phyloP scores from a whole-genome alignment of 2,329 filamentous ascomycete species.

The Penicillium capsulatum region DNA sequence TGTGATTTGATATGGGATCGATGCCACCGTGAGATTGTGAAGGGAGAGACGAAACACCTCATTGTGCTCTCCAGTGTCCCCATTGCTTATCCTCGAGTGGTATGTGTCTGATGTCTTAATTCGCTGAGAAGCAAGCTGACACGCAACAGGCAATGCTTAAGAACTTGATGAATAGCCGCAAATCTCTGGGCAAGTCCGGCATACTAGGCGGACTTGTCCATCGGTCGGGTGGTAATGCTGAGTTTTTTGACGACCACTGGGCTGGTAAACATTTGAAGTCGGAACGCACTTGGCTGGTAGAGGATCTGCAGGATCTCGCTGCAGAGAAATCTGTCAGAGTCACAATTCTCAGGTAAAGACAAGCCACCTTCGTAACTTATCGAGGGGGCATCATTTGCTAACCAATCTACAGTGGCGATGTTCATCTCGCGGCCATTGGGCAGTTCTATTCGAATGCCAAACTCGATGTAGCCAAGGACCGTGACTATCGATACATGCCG shows the following conservation, averaged over 20 bases:
- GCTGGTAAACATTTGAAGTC: constrained; percentile 91
- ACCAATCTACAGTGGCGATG: constrained; percentile 64
- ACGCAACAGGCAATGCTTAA: constrained; percentile 58
- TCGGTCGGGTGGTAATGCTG: constrained; percentile 84
- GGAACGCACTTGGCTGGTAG: constrained; percentile 79
- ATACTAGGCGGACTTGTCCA: constrained; percentile 76
- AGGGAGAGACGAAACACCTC: constrained; percentile 82
- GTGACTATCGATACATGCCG: constrained; percentile 93
- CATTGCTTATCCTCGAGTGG: constrained; percentile 72
- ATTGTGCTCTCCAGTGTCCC: constrained; percentile 83
- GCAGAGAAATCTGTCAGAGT: constrained; percentile 88
- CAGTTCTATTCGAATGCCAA: constrained; percentile 94
- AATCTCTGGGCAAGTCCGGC: constrained; percentile 78
- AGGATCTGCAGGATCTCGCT: constrained; percentile 88
- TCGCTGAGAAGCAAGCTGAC: constrained; percentile 34
- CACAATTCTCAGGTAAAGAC: constrained; percentile 69
- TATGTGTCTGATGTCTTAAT: constrained; percentile 43
- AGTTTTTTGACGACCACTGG: constrained; percentile 96
- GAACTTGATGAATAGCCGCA: constrained; percentile 74
- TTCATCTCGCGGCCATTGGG: constrained; percentile 85
- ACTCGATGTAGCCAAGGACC: constrained; percentile 75
- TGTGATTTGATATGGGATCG: constrained; percentile 85
- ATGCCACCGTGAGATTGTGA: constrained; percentile 73
- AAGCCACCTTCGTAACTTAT: neutral
- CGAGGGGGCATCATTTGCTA: neutral